Base-by-base conservation (phyloP, 768 basidiomycete genomes). In the Rhizopogon salebrosus region DNA sequence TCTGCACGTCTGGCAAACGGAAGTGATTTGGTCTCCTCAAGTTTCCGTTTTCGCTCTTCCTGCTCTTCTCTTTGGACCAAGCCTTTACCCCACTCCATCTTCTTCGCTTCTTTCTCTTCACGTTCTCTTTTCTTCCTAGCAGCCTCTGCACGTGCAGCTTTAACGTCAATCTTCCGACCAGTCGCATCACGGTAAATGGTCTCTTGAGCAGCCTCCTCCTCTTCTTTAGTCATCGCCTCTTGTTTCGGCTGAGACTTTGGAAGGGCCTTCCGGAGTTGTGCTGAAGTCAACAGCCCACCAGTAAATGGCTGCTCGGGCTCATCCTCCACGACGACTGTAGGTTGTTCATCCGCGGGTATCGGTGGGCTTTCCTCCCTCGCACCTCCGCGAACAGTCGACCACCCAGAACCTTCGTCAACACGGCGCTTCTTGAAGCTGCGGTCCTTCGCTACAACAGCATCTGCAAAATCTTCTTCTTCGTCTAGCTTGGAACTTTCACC, bases 61-160 rank as follows among this genome's bases (percentile, higher is more conserved):
- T 77, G 72, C 54, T 94, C 89, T 22, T 90, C 87, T 54, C 84
- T 74, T 72, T 98, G 97, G 36, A 93, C 88, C 34, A 98, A 63
- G 27, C 97, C 97, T 69, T 95, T 98, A 1, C 92, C 93, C 97
- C 97, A 98, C 66, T 95, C 91, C 91, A 95, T 93, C 74, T 92
- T 95, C 65, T 80, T 74, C 46, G 88, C 88, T 64, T 95, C 92
- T 64, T 82, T 83, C 72, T 97, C 90, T 65, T 94, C 86, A 53
- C 77, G 75, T 64, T 92, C 87, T 20, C 91, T 78, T 62, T 93
- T 92, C 68, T 80, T 66, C 58, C 84, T 75, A 39, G 87, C 87
- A 27, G 92, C 91, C 62, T 95, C 94, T 13, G 91, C 95, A 52
- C 79, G 80, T 26, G 86, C 88, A 1, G 87, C 80, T 64, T 90